Base-by-base conservation (phyloP, 2,329 filamentous ascomycete genomes). In the Cladosporium phlei region DNA sequence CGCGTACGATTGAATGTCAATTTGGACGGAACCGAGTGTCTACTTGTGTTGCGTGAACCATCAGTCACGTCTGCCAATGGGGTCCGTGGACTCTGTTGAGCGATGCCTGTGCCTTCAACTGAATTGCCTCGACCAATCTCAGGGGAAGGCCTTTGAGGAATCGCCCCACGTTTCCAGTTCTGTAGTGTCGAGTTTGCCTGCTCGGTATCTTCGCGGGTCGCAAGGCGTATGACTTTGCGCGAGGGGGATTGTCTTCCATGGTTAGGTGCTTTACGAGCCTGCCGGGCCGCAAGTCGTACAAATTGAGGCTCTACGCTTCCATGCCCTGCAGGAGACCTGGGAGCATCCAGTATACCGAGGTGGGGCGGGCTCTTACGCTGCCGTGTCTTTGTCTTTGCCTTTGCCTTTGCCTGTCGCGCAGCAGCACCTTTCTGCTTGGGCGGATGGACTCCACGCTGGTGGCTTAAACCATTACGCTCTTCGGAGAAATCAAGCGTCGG, bases 211-310 rank as follows among this genome's bases (percentile, higher is more conserved):
- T 65, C 55, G 24, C 61, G 64, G 19, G 73, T 79, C 12, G 71
- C 72, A 20, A 82, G 60, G 42, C 70, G 67, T 39, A 82, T 67
- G 28, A 73, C 65, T 54, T 81, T 80, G 39, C 65, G 63, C 17
- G 65, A 67, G 12, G 74, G 77, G 33, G 72, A 76, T 53, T 74
- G 71, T 46, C 77, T 70, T 27, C 73, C 77, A 55, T 65, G 57
- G 55, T 78, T 70, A 19, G 64, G 59, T 37, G 69, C 67, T 30
- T 65, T 69, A 7, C 74, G 72, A 38, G 71, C 75, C 54, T 71
- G 68, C 50, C 79, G 72, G 21, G 70, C 69, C 25, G 79, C 79
- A 48, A 83, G 59, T 43, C 71, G 70, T 5, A 83, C 63, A 45
- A 82, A 82, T 17, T 70, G 70, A 7, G 79, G 68, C 53, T 47